Evolutionary conservation across 257 asterid genomes (phyloP), one percentile per base, ranked within the genome.

Genomic region (Cruciata laevipes): DNA sequence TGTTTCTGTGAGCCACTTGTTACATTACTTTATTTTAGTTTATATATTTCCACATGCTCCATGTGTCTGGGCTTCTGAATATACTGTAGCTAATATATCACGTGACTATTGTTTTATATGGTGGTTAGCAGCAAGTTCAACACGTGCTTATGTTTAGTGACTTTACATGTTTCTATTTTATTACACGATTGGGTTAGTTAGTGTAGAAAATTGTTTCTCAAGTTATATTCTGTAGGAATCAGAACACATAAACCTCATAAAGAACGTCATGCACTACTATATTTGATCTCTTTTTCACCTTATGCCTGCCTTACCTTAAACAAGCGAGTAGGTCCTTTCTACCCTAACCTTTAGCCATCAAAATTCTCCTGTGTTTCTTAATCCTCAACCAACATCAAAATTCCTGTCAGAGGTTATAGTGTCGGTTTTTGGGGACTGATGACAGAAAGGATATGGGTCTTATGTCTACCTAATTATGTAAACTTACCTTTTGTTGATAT

Each of bases 1-100:
- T 78, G 98, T 94, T 81, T 84, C 95, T 71, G 99, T 90, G 78
- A 94, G 99, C 83, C 38, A 61, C 68, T 68, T n/a, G 66, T 67
- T 53, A 30, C 33, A 14, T 17, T 61, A 13, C 24, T 49, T 67
- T 25, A 13, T 38, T 17, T 53, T 8, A 11, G 16, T 71, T 11
- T 3, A 53, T 56, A 17, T 24, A n/a, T 66, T 30, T 18, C 61
- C 30, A 57, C 23, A 38, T 2, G 17, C 65, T 14, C 14, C 17
- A 1, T 14, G 18, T 4, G 38, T 10, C 35, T 24, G 11, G 40
- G 56, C 27, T 65, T 65, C 27, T 23, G 42, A 24, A 20, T 51
- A 31, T 72, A 38, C 3, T 52, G 24, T 24, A 40, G 24, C 33
- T 16, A 18, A 56, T 66, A 9, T 20, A 71, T 31, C 52, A 23